Percentiles rank a stretch among this genome's conserved stretches.
These are phyloP conservation scores for Suillus decipiens DNA, from an alignment of 768 basidiomycete species.

Conservation along the genomic window DNA sequence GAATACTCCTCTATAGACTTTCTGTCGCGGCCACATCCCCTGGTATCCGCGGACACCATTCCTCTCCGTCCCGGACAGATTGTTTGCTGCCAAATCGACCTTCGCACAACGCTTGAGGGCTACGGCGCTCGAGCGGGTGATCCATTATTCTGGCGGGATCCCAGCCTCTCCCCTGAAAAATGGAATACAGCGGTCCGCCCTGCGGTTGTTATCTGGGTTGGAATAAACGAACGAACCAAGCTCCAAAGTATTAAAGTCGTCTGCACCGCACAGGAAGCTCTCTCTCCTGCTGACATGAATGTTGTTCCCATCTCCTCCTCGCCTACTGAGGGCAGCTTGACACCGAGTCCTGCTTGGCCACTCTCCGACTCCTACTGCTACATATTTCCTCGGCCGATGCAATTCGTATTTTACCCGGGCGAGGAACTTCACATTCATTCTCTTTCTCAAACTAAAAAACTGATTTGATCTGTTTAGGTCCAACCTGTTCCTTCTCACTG, in stretches of 20 bases:
- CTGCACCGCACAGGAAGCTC: not conserved
- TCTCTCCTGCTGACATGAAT: not conserved
- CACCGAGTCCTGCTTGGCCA: not conserved
- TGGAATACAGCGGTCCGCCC: not conserved
- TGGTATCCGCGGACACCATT: not conserved
- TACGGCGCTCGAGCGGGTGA: not conserved
- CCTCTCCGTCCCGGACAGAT: not conserved
- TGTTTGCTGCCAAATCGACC: not conserved
- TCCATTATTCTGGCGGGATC: not conserved
- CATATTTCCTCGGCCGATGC: not conserved
- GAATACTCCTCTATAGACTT: not conserved
- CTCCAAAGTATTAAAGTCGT: not conserved
- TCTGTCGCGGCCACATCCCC: not conserved
- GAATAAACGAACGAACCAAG: not conserved
- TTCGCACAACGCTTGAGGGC: not conserved
- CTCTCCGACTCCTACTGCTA: not conserved
- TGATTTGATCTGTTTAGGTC: not conserved
- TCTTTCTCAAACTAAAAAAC: not conserved
- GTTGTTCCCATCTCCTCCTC: not conserved
- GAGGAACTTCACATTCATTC: not conserved
- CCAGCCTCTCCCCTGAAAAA: not conserved
- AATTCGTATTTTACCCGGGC: not conserved
- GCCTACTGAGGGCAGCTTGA: not conserved
- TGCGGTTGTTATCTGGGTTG: not conserved
- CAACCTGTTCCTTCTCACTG: not conserved